Base-by-base conservation (phyloP, 1,284 basidiomycete genomes). In the Cryptococcus wingfieldii region DNA sequence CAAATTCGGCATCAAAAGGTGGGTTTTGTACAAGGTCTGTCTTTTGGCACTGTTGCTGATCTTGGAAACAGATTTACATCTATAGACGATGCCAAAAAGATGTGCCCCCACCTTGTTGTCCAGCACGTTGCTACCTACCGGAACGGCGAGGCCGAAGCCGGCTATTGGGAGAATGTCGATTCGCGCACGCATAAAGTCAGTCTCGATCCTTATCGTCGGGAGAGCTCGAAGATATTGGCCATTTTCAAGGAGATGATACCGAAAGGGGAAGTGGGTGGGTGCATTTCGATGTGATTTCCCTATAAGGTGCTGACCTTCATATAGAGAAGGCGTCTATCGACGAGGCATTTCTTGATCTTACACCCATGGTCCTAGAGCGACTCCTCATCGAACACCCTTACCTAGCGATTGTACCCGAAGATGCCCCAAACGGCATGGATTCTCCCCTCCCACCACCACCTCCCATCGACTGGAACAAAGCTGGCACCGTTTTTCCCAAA, bases 181-280 rank as follows among this genome's bases (percentile, higher is more conserved):
- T 86, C 88, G 1, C 81, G 82, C 56, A 96, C 91, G 10, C 94
- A 98, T 79, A 98, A 98, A 82, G 92, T 91, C 54, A 96, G 92
- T 18, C 81, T 99, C 47, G 96, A 99, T 73, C 85, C 90, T 57
- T 98, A 98, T 74, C 81, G 95, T 16, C 82, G 89, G 51, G 95
- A 98, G 77, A 91, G 88, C 65, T 80, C 83, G 60, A 97, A 94
- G 77, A 89, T 98, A 60, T 82, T 94, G n/a, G 82, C 82, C 9
- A 80, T 90, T 64, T 94, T 97, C 74, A 88, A 88, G 66, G 86
- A 90, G 56, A 81, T 83, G 53, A 80, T 92, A 37, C 86, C 89
- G 1, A 63, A 69, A 12, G 84, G 80, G 4, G 86, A 89, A 71
- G 81, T 88, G 53, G 86, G 86, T 86, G 58, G 65, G 81, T 23